These are phyloP conservation scores for Herpomyces periplanetae DNA, from an alignment of 2,329 filamentous ascomycete species.

Conservation along the genomic window DNA sequence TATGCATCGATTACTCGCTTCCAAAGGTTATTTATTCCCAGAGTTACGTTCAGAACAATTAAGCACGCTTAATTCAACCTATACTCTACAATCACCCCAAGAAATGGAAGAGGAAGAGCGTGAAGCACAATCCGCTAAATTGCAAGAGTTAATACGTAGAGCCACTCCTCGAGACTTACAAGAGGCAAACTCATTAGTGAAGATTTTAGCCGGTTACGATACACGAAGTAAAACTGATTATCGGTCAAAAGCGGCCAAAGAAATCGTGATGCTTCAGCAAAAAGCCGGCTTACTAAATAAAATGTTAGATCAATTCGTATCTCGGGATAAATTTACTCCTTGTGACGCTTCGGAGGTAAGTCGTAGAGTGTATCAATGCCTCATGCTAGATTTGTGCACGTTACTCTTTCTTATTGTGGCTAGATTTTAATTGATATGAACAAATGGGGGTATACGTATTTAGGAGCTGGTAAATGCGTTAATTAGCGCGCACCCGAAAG, in stretches of 20 bases:
- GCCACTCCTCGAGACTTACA: slow-evolving; percentile 72
- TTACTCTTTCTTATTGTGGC: no score
- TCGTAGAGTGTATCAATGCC: no score
- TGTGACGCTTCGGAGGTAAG: slow-evolving; percentile 24
- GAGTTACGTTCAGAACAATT: slow-evolving; percentile 74
- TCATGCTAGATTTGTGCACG: no score
- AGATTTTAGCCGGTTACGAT: slow-evolving; percentile 92
- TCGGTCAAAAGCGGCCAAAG: slow-evolving; percentile 78
- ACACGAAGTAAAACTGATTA: slow-evolving; percentile 88
- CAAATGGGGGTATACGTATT: slow-evolving; percentile 2
- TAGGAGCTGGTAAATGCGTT: slow-evolving; percentile 57
- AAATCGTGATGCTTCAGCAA: slow-evolving; percentile 72
- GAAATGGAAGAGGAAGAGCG: slow-evolving; percentile 95
- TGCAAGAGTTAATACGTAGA: slow-evolving; percentile 75
- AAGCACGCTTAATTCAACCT: slow-evolving; percentile 76
- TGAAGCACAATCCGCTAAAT: slow-evolving; percentile 80
- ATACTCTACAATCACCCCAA: slow-evolving; percentile 77
- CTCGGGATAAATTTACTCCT: slow-evolving; percentile 34
- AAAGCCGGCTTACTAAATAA: slow-evolving; percentile 77
- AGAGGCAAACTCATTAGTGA: slow-evolving; percentile 91
- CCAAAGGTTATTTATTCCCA: slow-evolving; percentile 88
- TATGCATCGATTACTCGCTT: slow-evolving; percentile 79
- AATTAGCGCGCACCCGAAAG: slow-evolving; percentile 81
- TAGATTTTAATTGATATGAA: slow-evolving; percentile 1
- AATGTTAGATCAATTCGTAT: slow-evolving; percentile 43